Base-by-base conservation (phyloP, 345 rosid genomes). In the Camelina neglecta region DNA sequence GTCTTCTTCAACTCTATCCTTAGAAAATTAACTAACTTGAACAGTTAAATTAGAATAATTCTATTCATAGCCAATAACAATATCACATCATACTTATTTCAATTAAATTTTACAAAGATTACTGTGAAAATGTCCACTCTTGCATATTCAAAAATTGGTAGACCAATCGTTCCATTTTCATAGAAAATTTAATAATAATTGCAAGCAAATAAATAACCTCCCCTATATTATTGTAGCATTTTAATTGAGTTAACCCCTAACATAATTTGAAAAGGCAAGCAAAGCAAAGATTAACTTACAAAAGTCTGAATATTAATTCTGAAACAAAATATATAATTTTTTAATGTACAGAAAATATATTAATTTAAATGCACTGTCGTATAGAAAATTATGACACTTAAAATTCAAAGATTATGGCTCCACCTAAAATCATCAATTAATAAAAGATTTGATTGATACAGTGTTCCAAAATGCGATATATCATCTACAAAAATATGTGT, bases 401-500 rank as follows among this genome's bases (percentile, higher is more conserved):
- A 55, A 77, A 63, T 70, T 77, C 75, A 71, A 77, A 63, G 45
- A 7, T 53, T 36, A 16, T 62, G 75, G 80, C 67, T 76, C 71
- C 80, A 77, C 71, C 66, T 56, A 55, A 65, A 65, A 33, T 65
- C 31, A 29, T 4, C 31, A 29, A 29, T 65, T 35, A 35, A 35
- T 35, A 54, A 76, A 61, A 55, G 36, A 61, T 69, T 54, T 54
- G 70, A 50, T 61, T n/a, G 8, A 35, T 29, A 29, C 74, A 61
- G 23, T 20, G 74, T 54, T 50, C 44, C 39, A 60, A 51, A 51
- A 68, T 68, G 33, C 18, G 39, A 51, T 18, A 29, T 29, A 29
- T 29, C 31, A 29, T 29, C 31, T 29, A 29, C 31, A 29, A 29
- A 29, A 4, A 4, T 29, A 29, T 29, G 44, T 61, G 5, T 70